A percentile compares a stretch with the other conserved stretches of the same genome.
Conservation (phyloP, 257 asterid species). For the Scutellaria baicalensis region DNA sequence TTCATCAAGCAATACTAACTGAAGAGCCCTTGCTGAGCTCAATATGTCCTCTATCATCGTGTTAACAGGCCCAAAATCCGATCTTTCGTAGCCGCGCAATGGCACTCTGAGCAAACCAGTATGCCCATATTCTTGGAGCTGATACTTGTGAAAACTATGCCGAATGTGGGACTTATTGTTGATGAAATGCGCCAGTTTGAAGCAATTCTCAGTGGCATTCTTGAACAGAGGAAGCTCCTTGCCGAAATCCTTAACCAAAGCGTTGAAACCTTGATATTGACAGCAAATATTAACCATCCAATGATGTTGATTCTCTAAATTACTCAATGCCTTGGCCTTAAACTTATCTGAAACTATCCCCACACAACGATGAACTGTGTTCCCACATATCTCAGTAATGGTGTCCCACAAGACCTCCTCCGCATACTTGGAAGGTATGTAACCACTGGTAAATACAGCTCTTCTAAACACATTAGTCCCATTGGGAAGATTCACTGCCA, state of each 20-base stretch:
- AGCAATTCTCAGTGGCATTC: conserved; percentile 64
- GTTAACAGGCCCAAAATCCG: conserved; percentile 51
- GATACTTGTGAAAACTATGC: conserved; percentile 63
- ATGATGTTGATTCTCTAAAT: conserved; percentile 69
- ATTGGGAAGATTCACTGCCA: conserved; percentile 86
- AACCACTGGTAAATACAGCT: conserved; percentile 66
- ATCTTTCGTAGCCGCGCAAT: conserved; percentile 31
- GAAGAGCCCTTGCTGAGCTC: conserved; percentile 84
- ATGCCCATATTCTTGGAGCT: conserved; percentile 86
- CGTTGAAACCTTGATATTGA: conserved; percentile 68
- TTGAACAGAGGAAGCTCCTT: conserved; percentile 76
- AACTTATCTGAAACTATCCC: conserved; percentile 94
- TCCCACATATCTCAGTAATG: conserved; percentile 74
- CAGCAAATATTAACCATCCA: conserved; percentile 98
- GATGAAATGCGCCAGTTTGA: conserved; percentile 58
- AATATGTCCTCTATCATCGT: conserved; percentile 72
- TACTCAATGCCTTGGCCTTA: conserved; percentile 68
- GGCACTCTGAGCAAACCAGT: conserved; percentile 58
- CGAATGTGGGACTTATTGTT: conserved; percentile 68
- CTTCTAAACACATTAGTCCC: conserved; percentile 75
- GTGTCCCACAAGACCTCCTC: conserved; percentile 89
- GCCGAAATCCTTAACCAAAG: conserved; percentile 68
- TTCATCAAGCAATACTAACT: conserved; percentile 64
- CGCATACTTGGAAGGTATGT: conserved; percentile 60
- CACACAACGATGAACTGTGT: conserved; percentile 59